Percentiles rank a stretch among this genome's conserved stretches.
These are phyloP conservation scores for Acacia pycnantha DNA, from an alignment of 331 rosid species.

Conservation along the genomic window DNA sequence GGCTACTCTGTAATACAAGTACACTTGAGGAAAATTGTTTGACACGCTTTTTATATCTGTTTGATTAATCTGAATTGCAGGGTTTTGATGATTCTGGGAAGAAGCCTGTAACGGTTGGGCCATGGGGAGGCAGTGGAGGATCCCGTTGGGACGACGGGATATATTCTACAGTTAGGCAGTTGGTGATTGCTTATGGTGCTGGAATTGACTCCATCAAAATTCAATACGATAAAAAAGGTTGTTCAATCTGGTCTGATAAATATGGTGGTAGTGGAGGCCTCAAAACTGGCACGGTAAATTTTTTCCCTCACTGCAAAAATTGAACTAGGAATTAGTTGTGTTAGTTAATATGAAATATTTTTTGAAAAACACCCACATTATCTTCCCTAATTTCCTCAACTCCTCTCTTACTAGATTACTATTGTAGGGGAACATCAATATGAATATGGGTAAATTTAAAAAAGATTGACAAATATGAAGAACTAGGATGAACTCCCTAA, in stretches of 20 bases:
- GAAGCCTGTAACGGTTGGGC: conserved; percentile 57
- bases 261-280: conserved; percentile 84
- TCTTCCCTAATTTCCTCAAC: too few relatives aligned
- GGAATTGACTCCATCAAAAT: conserved; percentile 77
- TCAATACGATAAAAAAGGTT: conserved; percentile 65
- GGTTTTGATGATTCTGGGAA: conserved; percentile 48
- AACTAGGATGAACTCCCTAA: not conserved
- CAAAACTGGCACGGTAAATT: conserved; percentile 59
- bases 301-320: not conserved
- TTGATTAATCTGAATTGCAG: conserved; percentile 27
- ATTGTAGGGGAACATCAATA: too few relatives aligned
- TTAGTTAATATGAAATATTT: too few relatives aligned
- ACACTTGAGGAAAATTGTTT: not conserved
- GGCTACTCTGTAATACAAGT: conserved; percentile 64
- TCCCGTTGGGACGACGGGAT: conserved; percentile 75
- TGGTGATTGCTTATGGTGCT: conserved; percentile 68
- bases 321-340: not conserved
- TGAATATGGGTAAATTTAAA: too few relatives aligned
- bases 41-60: not conserved
- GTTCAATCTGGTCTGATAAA: conserved; percentile 66
- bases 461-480: too few relatives aligned
- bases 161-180: conserved; percentile 64
- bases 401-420: too few relatives aligned
- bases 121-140: conserved; percentile 82
- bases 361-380: too few relatives aligned